Evolutionary conservation across 176 grass and related monocot species (phyloP), one percentile per base, ranked within the genome.

Genomic region (Triticum aestivum): DNA sequence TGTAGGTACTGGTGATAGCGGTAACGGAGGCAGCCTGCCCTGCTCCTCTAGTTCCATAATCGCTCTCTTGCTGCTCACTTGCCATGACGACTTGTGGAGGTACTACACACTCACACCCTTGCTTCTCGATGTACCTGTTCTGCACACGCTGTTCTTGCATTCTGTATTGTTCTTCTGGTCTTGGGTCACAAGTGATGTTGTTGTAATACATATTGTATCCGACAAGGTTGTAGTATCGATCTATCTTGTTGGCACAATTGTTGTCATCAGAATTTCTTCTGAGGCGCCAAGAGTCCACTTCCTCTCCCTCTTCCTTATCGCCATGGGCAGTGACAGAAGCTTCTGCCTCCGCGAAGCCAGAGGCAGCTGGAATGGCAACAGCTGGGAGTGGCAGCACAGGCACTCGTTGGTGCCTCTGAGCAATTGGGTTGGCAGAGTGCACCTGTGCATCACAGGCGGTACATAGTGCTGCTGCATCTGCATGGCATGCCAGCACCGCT

Each of bases 341-440:
- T 45, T 37, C 33, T 2, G 49, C 89, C 61, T 86, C 23, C 0
- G 59, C 8, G 44, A 2, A 77, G 34, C 5, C 62, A 18, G 68
- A 80, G 24, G 89, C 80, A 6, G 81, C 74, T 7, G 86, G 88
- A 63, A 89, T 35, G 79, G 91, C 45, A 45, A 71, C 29, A 15
- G 64, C 51, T 1, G 89, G 88, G 33, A 91, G 81, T 2, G 91
- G 91, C 62, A 89, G 27, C 52, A 92, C 86, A 33, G 90, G 93
- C 56, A 90, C 75, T 17, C 93, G 87, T 24, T 87, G 89, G 65
- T 92, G 96, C 73, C 91, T 85, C 74, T 81, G 63, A 3, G 91
- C 91, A 1, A 98, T 88, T 42, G 83, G 91, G 88, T 98, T 93
- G 26, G 88, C 91, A 15, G 93, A 94, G 93, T 93, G 95, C 65